A percentile compares a stretch with the other conserved stretches of the same genome.
Conservation (phyloP, 129 eudicot genomes). For the Scalesia atractyloides region DNA sequence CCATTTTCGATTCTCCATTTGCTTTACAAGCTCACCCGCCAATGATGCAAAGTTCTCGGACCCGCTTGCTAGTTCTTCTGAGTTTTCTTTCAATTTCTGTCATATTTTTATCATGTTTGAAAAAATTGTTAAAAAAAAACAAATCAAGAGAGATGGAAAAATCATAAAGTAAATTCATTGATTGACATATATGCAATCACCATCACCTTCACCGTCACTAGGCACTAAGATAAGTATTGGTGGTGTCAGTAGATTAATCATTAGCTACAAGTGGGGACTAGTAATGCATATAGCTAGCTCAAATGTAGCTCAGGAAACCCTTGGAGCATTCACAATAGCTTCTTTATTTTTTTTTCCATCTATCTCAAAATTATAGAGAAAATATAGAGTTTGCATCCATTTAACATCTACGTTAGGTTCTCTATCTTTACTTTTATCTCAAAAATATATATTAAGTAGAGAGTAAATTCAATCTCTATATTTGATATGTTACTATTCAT, state of each 20-base stretch:
- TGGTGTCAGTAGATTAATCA: slow-evolving; percentile 23
- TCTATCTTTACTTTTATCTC: too few relatives aligned
- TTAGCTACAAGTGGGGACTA: slow-evolving; percentile 33
- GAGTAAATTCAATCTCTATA: too few relatives aligned
- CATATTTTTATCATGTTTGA: background rate
- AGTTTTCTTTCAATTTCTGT: slow-evolving; percentile 63
- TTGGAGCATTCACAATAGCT: slow-evolving; percentile 8
- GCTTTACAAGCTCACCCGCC: slow-evolving; percentile 72
- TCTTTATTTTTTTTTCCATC: too few relatives aligned
- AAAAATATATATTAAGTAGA: too few relatives aligned
- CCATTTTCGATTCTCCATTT: slow-evolving; percentile 94
- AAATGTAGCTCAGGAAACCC: slow-evolving; percentile 20
- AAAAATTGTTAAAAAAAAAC: background rate
- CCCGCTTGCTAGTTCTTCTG: slow-evolving; percentile 79
- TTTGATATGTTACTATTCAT: too few relatives aligned
- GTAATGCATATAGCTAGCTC: slow-evolving; percentile 16
- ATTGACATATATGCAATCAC: slow-evolving; percentile 18
- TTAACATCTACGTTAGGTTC: too few relatives aligned
- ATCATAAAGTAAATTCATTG: slow-evolving; percentile 2
- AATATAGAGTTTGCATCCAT: too few relatives aligned
- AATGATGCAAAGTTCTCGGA: slow-evolving; percentile 78
- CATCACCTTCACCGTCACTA: slow-evolving; percentile 17
- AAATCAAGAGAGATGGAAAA: background rate
- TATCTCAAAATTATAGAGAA: too few relatives aligned
- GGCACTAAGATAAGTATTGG: slow-evolving; percentile 32